phyloP scores from a whole-genome alignment of 345 rosid genomes.

The Cardamine resedifolia region DNA sequence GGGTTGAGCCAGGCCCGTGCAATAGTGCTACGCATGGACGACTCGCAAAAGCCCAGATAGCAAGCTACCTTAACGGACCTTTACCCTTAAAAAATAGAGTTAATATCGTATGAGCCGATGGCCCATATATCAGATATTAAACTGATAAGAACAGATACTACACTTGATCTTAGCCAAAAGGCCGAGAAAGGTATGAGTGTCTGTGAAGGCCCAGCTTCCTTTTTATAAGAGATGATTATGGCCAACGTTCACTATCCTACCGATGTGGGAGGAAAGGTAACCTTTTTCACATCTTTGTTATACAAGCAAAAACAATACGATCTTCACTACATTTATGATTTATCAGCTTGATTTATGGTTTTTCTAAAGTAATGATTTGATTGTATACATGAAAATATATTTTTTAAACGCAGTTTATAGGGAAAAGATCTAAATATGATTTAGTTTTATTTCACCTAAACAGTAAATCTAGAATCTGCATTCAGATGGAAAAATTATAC shows the following conservation, averaged over 20 bases:
- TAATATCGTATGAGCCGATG: background rate
- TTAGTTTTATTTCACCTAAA: background rate
- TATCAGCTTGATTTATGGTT: too few species aligned
- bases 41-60: background rate
- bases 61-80: background rate
- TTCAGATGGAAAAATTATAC: background rate
- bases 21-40: background rate
- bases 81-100: background rate
- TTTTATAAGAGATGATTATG: too few species aligned
- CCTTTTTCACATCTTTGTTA: too few species aligned
- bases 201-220: background rate
- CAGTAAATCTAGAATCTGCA: constrained; percentile 5
- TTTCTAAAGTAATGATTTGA: too few species aligned
- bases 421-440: background rate
- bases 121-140: background rate
- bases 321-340: too few species aligned
- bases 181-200: constrained; percentile 60
- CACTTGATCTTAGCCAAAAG: constrained; percentile 69
- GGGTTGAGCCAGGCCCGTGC: background rate
- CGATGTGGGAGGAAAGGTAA: background rate
- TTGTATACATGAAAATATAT: background rate
- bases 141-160: constrained; percentile 22
- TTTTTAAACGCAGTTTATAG: background rate
- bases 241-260: background rate
- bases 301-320: too few species aligned